Conservation (phyloP, 192 early-diverging fungal genomes). For the Linnemannia elongata region DNA sequence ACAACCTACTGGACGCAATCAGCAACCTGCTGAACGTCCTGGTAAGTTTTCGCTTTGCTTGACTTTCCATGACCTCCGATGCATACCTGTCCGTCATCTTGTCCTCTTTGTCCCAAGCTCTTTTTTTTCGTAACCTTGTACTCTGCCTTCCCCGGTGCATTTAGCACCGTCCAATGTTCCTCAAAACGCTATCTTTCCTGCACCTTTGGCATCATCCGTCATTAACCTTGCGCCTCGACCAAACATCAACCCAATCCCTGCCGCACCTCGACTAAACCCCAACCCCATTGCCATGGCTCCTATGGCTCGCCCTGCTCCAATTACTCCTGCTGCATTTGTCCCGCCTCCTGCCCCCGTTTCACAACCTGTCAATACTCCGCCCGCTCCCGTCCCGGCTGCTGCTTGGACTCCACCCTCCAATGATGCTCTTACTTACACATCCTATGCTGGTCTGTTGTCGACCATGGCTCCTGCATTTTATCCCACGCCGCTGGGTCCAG, state of each 20-base stretch:
- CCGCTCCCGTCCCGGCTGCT: not conserved
- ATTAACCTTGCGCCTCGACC: not conserved
- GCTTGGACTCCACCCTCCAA: slow-evolving; percentile 21
- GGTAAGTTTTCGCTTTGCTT: not conserved
- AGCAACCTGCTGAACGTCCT: not conserved
- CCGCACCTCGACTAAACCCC: not conserved
- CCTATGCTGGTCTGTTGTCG: slow-evolving; percentile 31
- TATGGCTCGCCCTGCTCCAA: not conserved
- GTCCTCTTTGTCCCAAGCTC: not conserved
- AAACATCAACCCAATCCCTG: not conserved
- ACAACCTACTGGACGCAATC: not conserved
- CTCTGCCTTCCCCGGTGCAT: not conserved
- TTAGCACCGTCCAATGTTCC: not conserved
- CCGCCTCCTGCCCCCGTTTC: not conserved
- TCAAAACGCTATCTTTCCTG: not conserved
- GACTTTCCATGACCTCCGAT: too few species aligned
- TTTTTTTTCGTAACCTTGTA: not conserved
- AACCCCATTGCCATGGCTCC: not conserved
- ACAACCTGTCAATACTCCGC: not conserved
- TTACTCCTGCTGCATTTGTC: not conserved
- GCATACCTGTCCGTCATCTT: not conserved
- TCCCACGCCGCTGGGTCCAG: not conserved
- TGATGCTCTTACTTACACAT: slow-evolving; percentile 39
- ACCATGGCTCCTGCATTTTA: slow-evolving; percentile 41
- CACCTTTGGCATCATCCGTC: not conserved